phyloP scores from a whole-genome alignment of 2,329 filamentous ascomycete genomes.

The Ophiostoma perfectum region DNA sequence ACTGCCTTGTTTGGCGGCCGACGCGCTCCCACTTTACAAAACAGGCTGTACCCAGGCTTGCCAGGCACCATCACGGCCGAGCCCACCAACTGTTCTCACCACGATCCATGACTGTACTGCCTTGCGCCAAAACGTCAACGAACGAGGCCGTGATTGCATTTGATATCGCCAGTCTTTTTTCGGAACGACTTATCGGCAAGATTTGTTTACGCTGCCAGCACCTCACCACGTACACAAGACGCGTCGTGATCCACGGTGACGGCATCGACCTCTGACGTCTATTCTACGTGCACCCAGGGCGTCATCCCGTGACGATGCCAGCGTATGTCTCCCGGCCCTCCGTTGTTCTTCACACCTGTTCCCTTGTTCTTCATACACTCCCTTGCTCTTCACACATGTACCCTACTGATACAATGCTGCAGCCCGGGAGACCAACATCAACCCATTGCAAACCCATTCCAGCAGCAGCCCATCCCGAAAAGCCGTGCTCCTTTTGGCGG shows the following conservation, averaged over 20 bases:
- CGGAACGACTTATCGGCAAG: background rate
- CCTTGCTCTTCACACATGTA: background rate
- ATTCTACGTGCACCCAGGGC: background rate
- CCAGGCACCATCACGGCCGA: background rate
- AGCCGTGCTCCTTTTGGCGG: conserved; percentile 10
- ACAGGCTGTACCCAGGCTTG: background rate
- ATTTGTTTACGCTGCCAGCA: background rate
- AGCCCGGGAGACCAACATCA: conserved; percentile 68
- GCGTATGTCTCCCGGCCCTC: conserved; percentile 21
- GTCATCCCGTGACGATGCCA: conserved; percentile 24
- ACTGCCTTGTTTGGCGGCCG: conserved; percentile 13
- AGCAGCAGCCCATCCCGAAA: conserved; percentile 32
- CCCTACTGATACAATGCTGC: conserved; percentile 15
- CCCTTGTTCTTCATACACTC: background rate
- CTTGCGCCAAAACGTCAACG: background rate
- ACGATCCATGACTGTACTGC: background rate
- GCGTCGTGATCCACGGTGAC: conserved; percentile 11
- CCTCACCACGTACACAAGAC: background rate
- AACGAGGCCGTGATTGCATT: background rate
- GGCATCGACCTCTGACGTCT: background rate
- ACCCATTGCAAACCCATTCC: conserved; percentile 69
- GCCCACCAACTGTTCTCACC: background rate
- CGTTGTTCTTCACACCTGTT: background rate
- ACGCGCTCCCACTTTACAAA: background rate
- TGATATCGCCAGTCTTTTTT: background rate